A percentile compares a stretch with the other conserved stretches of the same genome.
These are phyloP conservation scores for Planoprotostelium fungivorum DNA, from an alignment of 78 protist species.

Conservation along the genomic window DNA sequence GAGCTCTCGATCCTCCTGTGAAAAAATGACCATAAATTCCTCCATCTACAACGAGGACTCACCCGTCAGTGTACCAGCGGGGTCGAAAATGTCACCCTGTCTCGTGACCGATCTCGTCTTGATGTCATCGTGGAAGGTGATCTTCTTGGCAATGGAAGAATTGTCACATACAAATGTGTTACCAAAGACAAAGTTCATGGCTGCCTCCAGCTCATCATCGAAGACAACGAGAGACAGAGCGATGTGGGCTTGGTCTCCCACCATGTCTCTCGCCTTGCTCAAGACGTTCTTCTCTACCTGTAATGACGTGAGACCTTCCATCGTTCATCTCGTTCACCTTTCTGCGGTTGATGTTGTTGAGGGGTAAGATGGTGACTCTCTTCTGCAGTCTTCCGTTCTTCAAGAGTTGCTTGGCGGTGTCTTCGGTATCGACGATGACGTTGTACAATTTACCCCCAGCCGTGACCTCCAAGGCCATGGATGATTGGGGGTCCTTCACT, in stretches of 20 bases:
- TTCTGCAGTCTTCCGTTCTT: slow-evolving; percentile 68
- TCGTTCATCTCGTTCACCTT: neutral
- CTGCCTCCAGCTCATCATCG: slow-evolving; percentile 65
- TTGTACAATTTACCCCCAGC: slow-evolving; percentile 91
- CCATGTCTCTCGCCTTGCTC: neutral
- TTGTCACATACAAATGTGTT: slow-evolving; percentile 81
- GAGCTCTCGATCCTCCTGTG: slow-evolving; percentile 19
- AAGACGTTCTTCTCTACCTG: neutral
- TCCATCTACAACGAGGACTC: slow-evolving; percentile 1
- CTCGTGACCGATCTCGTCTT: slow-evolving; percentile 82
- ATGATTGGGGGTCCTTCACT: slow-evolving; percentile 38
- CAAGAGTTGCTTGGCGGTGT: slow-evolving; percentile 78
- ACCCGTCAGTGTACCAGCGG: slow-evolving; percentile 96
- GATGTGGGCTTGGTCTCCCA: slow-evolving; percentile 20
- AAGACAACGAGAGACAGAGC: slow-evolving; percentile 79
- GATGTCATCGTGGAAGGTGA: slow-evolving; percentile 71
- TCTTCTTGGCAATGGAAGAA: slow-evolving; percentile 19
- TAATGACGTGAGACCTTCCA: no score
- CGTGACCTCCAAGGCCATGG: slow-evolving; percentile 85
- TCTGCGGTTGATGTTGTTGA: slow-evolving; percentile 76
- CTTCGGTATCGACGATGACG: slow-evolving; percentile 88
- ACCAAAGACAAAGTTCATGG: slow-evolving; percentile 95
- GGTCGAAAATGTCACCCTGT: slow-evolving; percentile 96
- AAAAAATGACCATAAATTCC: neutral
- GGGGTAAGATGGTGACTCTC: slow-evolving; percentile 95